These are phyloP conservation scores for Physcia stellaris DNA, from an alignment of 495 filamentous ascomycete species.

Conservation along the genomic window DNA sequence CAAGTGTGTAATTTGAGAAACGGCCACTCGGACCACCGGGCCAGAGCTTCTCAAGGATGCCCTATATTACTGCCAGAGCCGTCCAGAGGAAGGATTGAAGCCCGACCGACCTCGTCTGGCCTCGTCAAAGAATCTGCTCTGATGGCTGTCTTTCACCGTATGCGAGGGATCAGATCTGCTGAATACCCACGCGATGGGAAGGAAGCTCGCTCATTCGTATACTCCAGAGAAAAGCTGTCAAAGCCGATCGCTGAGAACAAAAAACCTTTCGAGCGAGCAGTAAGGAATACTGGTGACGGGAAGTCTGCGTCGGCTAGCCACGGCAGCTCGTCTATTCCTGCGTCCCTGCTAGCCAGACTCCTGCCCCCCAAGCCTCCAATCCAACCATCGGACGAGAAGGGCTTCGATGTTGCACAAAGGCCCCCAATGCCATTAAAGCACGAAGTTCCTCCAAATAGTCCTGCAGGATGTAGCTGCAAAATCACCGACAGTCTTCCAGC, in stretches of 20 bases:
- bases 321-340: background rate
- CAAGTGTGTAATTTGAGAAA: background rate
- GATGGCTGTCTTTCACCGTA: slow-evolving; percentile 10
- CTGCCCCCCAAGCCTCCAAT: slow-evolving; percentile 5
- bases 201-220: too few species aligned
- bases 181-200: background rate
- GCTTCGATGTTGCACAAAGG: too few species aligned
- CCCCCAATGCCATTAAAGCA: too few species aligned
- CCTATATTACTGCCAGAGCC: background rate
- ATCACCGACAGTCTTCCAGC: too few species aligned
- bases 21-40: background rate
- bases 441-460: too few species aligned
- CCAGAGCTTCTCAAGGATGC: background rate
- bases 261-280: background rate
- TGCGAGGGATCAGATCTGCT: slow-evolving; percentile 15
- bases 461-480: too few species aligned
- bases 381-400: too few species aligned
- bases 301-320: background rate
- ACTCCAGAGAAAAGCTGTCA: too few species aligned
- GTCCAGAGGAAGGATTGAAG: background rate
- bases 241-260: too few species aligned
- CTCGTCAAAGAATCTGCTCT: slow-evolving; percentile 4
- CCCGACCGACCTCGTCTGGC: background rate
- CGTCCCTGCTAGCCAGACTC: background rate
- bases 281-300: background rate